These are phyloP conservation scores for Acacia melanoxylon DNA, from an alignment of 306 rosid genomes.

Conservation along the genomic window DNA sequence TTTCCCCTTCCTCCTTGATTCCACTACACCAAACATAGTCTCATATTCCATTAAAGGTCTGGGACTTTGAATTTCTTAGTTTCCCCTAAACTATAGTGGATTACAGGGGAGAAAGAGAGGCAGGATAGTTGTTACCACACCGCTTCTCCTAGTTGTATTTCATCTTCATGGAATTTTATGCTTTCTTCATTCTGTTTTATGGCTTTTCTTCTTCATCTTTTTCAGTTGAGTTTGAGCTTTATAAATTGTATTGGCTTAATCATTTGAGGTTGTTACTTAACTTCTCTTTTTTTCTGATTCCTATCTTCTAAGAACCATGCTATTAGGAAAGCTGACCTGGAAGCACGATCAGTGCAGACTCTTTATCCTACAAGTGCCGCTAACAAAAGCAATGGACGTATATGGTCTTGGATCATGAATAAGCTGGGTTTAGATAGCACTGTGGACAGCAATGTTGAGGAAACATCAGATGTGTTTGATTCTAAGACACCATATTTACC, in stretches of 20 bases:
- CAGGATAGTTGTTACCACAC: constrained; percentile 6
- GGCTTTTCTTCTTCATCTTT: background rate
- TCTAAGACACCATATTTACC: constrained; percentile 61
- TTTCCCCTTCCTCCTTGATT: background rate
- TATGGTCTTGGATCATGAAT: constrained; percentile 69
- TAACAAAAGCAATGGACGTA: constrained; percentile 39
- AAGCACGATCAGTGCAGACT: constrained; percentile 65
- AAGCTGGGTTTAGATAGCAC: constrained; percentile 62
- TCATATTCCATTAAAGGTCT: background rate
- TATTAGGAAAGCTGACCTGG: constrained; percentile 86
- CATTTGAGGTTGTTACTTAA: constrained; percentile 32
- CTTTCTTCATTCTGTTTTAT: background rate
- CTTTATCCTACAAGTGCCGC: constrained; percentile 53
- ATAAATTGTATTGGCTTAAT: background rate
- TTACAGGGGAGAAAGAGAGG: constrained; percentile 9
- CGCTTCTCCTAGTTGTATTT: background rate
- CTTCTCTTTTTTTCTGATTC: constrained; percentile 32
- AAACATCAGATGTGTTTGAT: constrained; percentile 54
- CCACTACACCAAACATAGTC: background rate
- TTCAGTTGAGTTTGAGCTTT: constrained; percentile 1
- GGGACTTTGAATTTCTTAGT: background rate
- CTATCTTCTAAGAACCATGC: constrained; percentile 76
- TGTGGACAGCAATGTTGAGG: constrained; percentile 37
- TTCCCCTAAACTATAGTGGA: background rate
- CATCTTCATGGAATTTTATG: background rate